These are phyloP conservation scores for Boletus rubescentipes DNA, from an alignment of 768 basidiomycete species.

Conservation along the genomic window DNA sequence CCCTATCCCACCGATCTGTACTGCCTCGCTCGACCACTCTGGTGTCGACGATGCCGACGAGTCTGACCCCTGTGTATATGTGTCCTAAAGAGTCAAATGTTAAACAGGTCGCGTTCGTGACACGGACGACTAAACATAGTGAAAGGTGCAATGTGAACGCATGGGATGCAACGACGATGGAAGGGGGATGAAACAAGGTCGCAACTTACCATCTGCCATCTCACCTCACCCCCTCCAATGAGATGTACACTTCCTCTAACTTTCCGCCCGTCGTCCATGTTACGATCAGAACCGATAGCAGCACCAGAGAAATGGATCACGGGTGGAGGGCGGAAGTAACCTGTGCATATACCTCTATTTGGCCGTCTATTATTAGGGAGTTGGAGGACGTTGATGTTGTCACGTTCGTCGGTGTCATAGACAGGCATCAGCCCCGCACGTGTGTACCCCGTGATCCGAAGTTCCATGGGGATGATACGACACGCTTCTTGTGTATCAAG, in stretches of 20 bases:
- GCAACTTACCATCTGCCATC: conserved; percentile 49
- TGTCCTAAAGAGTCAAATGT: conserved; percentile 15
- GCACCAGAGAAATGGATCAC: conserved; percentile 52
- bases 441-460: conserved; percentile 43
- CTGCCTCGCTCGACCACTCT: conserved; percentile 55
- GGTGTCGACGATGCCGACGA: conserved; percentile 32
- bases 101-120: not conserved
- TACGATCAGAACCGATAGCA: conserved; percentile 39
- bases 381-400: conserved; percentile 16
- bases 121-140: not conserved
- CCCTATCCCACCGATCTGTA: conserved; percentile 56
- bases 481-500: conserved; percentile 42
- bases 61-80: conserved; percentile 32
- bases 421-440: conserved; percentile 24
- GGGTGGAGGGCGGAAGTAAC: conserved; percentile 38
- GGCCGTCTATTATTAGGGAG: not conserved
- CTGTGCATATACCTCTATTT: conserved; percentile 16
- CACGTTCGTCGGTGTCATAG: conserved; percentile 1
- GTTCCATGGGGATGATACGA: conserved; percentile 51
- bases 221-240: conserved; percentile 47
- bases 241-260: conserved; percentile 47
- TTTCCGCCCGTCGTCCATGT: conserved; percentile 32
- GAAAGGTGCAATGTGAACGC: too few relatives aligned
- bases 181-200: not conserved
- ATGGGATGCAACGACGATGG: not conserved